These are phyloP conservation scores for Boletus edulis DNA, from an alignment of 768 basidiomycete genomes.

Conservation along the genomic window DNA sequence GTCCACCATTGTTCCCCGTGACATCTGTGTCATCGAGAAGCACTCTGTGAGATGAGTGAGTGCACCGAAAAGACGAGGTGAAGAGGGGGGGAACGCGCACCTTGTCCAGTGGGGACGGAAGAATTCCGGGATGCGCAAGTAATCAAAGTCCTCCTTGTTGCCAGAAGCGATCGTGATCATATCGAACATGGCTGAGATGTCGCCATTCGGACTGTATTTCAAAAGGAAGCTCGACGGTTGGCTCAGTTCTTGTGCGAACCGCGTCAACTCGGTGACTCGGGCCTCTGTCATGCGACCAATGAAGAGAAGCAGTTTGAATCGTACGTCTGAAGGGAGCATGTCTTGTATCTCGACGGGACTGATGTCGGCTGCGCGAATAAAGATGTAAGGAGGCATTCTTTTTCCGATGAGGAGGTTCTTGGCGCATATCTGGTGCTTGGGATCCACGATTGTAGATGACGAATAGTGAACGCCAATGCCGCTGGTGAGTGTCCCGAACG, in stretches of 20 bases:
- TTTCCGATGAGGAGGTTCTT: not conserved
- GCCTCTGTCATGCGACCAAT: not conserved
- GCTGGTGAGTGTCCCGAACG: not conserved
- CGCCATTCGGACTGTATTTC: not conserved
- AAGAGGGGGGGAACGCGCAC: too few relatives aligned
- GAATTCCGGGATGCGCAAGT: not conserved
- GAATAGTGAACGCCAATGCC: not conserved
- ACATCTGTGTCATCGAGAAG: not conserved
- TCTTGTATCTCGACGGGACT: not conserved
- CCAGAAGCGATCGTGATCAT: not conserved
- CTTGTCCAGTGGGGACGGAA: too few relatives aligned
- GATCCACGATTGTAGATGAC: not conserved
- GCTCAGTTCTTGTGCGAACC: not conserved
- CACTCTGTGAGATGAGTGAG: too few relatives aligned
- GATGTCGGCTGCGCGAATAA: not conserved
- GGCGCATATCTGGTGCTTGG: not conserved
- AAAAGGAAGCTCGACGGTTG: not conserved
- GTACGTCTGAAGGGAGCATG: not conserved
- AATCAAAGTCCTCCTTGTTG: not conserved
- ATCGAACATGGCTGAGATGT: not conserved
- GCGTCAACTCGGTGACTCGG: not conserved
- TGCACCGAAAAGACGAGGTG: too few relatives aligned
- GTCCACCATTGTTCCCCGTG: not conserved
- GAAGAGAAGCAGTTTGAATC: not conserved
- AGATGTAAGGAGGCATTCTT: not conserved